phyloP scores from a whole-genome alignment of 2,329 filamentous ascomycete species.

The Ophiostoma tasmaniense region DNA sequence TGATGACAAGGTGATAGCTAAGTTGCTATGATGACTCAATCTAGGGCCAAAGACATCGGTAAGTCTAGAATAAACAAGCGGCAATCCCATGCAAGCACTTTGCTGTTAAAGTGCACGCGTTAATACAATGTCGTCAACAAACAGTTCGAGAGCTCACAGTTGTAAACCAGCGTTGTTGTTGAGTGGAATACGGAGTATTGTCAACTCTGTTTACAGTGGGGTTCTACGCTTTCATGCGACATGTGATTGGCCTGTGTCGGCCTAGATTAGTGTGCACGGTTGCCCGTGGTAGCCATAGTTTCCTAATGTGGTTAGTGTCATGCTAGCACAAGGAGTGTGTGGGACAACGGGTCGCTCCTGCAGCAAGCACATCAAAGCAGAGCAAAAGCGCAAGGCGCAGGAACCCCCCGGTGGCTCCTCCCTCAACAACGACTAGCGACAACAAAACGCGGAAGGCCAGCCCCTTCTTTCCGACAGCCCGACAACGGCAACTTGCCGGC shows the following conservation, averaged over 20 bases:
- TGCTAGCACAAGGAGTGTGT: constrained; percentile 21
- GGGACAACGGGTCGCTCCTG: constrained; percentile 4
- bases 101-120: background rate
- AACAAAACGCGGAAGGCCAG: constrained; percentile 5
- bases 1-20: background rate
- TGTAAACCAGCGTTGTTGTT: background rate
- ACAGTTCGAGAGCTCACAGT: background rate
- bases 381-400: constrained; percentile 6
- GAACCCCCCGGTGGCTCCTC: constrained; percentile 3
- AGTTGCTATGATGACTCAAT: background rate
- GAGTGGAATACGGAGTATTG: background rate
- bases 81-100: background rate
- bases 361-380: background rate
- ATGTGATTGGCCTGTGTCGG: constrained; percentile 12
- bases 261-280: constrained; percentile 20
- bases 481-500: constrained; percentile 11
- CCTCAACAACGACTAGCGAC: constrained; percentile 14
- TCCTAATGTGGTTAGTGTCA: constrained; percentile 20
- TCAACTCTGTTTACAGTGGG: constrained; percentile 4
- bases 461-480: constrained; percentile 6
- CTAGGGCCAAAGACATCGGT: background rate
- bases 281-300: constrained; percentile 22
- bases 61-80: background rate
- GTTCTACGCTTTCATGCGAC: background rate
- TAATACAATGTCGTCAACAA: constrained; percentile 1